Evolutionary conservation across 805 yeast species (phyloP).

Genomic region (Zygoascus flipseniorum): DNA sequence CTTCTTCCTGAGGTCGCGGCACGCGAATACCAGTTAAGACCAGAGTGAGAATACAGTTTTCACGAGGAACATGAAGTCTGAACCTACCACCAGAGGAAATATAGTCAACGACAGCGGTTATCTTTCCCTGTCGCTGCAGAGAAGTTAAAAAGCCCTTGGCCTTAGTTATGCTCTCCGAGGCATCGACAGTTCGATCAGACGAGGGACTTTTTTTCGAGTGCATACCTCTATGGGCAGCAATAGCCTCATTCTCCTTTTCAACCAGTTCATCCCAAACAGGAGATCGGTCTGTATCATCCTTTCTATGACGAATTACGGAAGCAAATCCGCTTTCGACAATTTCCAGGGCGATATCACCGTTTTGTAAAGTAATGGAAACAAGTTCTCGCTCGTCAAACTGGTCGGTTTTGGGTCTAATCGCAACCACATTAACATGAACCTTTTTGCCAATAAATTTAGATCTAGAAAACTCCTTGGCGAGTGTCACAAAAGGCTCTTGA

Average conservation of each 20-base stretch:
- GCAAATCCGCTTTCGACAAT: conserved; percentile 64
- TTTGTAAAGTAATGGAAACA: conserved; percentile 49
- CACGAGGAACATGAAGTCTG: conserved; percentile 59
- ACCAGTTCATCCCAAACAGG: conserved; percentile 68
- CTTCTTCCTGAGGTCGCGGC: conserved; percentile 30
- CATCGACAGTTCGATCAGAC: conserved; percentile 61
- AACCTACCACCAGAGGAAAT: conserved; percentile 62
- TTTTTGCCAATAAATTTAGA: conserved; percentile 60
- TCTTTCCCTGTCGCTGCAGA: conserved; percentile 53
- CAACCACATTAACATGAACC: conserved; percentile 54
- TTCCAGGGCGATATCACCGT: conserved; percentile 50
- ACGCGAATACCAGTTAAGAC: conserved; percentile 66
- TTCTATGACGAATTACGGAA: conserved; percentile 68
- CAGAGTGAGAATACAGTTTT: conserved; percentile 57
- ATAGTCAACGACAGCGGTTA: conserved; percentile 65
- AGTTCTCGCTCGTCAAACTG: conserved; percentile 58
- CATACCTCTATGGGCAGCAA: conserved; percentile 51
- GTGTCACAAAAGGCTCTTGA: conserved; percentile 47
- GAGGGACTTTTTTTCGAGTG: conserved; percentile 50
- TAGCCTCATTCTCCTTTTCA: conserved; percentile 59
- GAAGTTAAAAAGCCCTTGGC: conserved; percentile 69
- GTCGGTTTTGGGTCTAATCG: conserved; percentile 52
- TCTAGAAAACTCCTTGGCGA: conserved; percentile 70
- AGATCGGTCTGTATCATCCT: conserved; percentile 57
- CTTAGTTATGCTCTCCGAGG: conserved; percentile 62